These are phyloP conservation scores for Carex myosuroides DNA, from an alignment of 176 grass and related monocot species.

Conservation along the genomic window DNA sequence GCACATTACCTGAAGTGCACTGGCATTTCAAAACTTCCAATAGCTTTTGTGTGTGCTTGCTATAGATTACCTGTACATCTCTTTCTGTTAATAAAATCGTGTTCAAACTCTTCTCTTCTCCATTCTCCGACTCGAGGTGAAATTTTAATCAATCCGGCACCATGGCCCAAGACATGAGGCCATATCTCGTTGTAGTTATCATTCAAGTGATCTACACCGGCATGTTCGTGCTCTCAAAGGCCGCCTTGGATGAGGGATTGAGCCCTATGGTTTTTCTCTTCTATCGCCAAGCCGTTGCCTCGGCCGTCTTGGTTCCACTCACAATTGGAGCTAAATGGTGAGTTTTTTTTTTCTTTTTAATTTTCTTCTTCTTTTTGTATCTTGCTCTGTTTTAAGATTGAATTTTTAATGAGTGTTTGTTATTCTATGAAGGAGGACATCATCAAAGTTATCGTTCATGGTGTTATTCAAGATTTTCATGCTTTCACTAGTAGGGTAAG, in stretches of 20 bases:
- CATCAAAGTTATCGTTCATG: constrained; percentile 28
- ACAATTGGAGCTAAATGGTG: constrained; percentile 36
- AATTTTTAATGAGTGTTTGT: neutral
- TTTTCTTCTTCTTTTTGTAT: neutral
- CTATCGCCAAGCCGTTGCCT: constrained; percentile 64
- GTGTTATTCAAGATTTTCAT: constrained; percentile 69
- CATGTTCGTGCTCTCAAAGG: constrained; percentile 62
- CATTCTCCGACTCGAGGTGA: neutral
- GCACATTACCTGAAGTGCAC: neutral
- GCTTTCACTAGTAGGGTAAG: constrained; percentile 53
- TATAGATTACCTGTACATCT: neutral
- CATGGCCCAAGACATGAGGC: constrained; percentile 29
- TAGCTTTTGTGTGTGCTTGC: neutral
- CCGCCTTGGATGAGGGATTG: constrained; percentile 47
- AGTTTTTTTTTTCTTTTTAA: neutral
- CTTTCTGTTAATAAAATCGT: neutral
- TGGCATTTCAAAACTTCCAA: neutral
- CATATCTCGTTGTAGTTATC: constrained; percentile 50
- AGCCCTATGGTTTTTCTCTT: constrained; percentile 82
- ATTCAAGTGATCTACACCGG: constrained; percentile 61
- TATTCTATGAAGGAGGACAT: constrained; percentile 32
- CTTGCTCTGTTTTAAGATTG: neutral
- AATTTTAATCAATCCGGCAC: neutral
- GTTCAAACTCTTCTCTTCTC: neutral
- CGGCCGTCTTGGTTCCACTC: constrained; percentile 40